Percentiles rank a stretch among this genome's conserved stretches.
These are phyloP conservation scores for Rhodotorula sphaerocarpa DNA, from an alignment of 768 basidiomycete genomes.

Conservation along the genomic window DNA sequence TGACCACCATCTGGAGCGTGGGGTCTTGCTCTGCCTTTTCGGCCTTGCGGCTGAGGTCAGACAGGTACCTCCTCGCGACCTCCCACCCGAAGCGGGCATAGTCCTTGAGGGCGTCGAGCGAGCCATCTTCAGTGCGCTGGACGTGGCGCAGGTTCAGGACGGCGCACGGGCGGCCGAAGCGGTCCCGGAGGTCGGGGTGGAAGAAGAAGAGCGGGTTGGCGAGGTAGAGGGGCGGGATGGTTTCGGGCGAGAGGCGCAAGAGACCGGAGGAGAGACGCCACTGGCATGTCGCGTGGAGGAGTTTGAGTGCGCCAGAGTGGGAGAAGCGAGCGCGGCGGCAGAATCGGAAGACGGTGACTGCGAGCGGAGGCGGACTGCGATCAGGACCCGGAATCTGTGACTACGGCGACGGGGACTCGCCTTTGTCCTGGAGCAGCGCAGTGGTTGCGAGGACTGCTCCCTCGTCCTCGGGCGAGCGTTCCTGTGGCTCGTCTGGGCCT, in stretches of 20 bases:
- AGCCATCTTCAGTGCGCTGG: slow-evolving; percentile 30
- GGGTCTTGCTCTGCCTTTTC: not conserved
- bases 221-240: slow-evolving; percentile 23
- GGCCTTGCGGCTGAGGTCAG: slow-evolving; percentile 22
- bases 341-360: slow-evolving; percentile 38
- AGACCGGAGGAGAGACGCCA: slow-evolving; percentile 33
- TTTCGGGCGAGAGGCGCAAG: slow-evolving; percentile 10
- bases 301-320: slow-evolving; percentile 12
- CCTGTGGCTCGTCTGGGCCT: too few species aligned
- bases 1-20: slow-evolving; percentile 36
- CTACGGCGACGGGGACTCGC: not conserved
- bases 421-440: slow-evolving; percentile 17
- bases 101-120: slow-evolving; percentile 37
- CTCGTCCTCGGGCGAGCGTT: not conserved
- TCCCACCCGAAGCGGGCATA: slow-evolving; percentile 30
- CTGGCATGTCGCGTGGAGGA: slow-evolving; percentile 32
- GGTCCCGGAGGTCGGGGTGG: slow-evolving; percentile 35
- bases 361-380: too few species aligned
- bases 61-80: slow-evolving; percentile 31
- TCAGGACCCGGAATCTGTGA: not conserved
- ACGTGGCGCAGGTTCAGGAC: slow-evolving; percentile 35
- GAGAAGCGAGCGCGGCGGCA: slow-evolving; percentile 34
- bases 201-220: slow-evolving; percentile 36
- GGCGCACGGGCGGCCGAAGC: slow-evolving; percentile 34
- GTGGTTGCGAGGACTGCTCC: not conserved